Conservation (phyloP, 306 rosid species). For the Ceratonia siliqua region DNA sequence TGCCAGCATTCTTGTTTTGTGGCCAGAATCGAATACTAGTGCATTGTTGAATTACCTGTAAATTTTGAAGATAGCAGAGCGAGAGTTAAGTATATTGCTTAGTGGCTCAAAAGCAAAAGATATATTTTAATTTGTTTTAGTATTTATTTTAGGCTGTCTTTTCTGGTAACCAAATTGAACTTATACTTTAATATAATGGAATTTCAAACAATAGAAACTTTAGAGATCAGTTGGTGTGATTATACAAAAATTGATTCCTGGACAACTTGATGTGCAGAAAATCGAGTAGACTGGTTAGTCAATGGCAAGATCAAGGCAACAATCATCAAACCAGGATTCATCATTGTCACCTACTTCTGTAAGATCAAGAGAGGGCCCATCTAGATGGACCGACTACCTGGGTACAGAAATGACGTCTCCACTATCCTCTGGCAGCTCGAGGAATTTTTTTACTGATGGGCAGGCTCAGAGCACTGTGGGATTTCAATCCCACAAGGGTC, state of each 20-base stretch:
- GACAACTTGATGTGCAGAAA: slow-evolving; percentile 45
- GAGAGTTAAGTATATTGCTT: background rate
- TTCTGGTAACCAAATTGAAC: background rate
- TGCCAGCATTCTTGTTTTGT: background rate
- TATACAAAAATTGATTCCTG: slow-evolving; percentile 30
- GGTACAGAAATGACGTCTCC: slow-evolving; percentile 72
- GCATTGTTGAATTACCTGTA: background rate
- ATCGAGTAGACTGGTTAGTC: slow-evolving; percentile 27
- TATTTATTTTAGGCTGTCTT: slow-evolving; percentile 18
- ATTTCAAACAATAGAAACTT: slow-evolving; percentile 12
- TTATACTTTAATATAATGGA: slow-evolving; percentile 12
- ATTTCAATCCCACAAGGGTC: slow-evolving; percentile 70
- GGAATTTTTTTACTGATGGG: slow-evolving; percentile 64
- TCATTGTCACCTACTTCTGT: slow-evolving; percentile 72
- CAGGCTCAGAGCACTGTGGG: slow-evolving; percentile 63
- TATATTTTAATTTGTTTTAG: background rate
- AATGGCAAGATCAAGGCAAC: slow-evolving; percentile 75
- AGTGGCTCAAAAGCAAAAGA: background rate
- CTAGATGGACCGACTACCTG: slow-evolving; percentile 93
- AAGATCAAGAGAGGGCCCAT: slow-evolving; percentile 83
- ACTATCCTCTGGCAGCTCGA: slow-evolving; percentile 61
- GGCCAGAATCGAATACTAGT: background rate
- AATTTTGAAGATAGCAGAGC: slow-evolving; percentile 24
- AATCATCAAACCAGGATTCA: slow-evolving; percentile 67
- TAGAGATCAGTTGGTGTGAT: slow-evolving; percentile 16